Evolutionary conservation across 139 green algal species (phyloP).

Genomic region (Chlorella sp.): DNA sequence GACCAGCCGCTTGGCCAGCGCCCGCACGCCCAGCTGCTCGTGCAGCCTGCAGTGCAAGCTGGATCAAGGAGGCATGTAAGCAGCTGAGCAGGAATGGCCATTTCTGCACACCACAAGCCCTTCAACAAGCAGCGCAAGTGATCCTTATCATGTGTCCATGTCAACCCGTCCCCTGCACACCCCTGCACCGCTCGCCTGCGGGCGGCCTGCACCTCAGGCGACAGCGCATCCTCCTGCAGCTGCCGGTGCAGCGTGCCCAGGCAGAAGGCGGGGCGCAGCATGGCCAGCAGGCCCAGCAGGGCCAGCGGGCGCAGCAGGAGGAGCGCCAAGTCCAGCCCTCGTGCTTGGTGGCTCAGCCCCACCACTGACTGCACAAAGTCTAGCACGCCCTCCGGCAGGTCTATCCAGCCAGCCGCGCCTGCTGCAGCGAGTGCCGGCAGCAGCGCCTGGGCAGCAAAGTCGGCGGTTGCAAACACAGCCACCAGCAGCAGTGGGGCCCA

Average conservation of each 20-base stretch:
- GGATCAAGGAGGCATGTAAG: no score
- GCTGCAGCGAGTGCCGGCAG: conserved; percentile 33
- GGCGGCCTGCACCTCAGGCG: neutral
- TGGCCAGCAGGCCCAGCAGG: conserved; percentile 11
- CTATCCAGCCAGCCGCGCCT: neutral
- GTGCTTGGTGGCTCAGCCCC: neutral
- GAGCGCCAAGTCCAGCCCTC: conserved; percentile 17
- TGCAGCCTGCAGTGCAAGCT: conserved; percentile 11
- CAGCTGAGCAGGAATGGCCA: no score
- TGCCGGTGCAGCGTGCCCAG: conserved; percentile 34
- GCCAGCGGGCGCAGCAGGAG: conserved; percentile 39
- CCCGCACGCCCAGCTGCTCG: conserved; percentile 24
- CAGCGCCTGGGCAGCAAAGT: conserved; percentile 36
- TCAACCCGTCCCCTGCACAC: no score
- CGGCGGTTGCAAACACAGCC: conserved; percentile 27
- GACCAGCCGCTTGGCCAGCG: conserved; percentile 37
- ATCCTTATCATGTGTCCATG: no score
- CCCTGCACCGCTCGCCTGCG: neutral
- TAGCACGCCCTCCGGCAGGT: conserved; percentile 1
- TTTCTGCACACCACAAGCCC: no score
- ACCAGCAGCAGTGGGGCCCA: conserved; percentile 42
- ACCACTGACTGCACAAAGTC: conserved; percentile 33
- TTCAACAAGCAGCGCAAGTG: no score
- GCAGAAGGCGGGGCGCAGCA: conserved; percentile 17
- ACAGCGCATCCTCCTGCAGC: conserved; percentile 15